Percentiles rank a stretch among this genome's conserved stretches.
These are phyloP conservation scores for Syncephalastrum racemosum DNA, from an alignment of 371 early-diverging fungal species.

Conservation along the genomic window DNA sequence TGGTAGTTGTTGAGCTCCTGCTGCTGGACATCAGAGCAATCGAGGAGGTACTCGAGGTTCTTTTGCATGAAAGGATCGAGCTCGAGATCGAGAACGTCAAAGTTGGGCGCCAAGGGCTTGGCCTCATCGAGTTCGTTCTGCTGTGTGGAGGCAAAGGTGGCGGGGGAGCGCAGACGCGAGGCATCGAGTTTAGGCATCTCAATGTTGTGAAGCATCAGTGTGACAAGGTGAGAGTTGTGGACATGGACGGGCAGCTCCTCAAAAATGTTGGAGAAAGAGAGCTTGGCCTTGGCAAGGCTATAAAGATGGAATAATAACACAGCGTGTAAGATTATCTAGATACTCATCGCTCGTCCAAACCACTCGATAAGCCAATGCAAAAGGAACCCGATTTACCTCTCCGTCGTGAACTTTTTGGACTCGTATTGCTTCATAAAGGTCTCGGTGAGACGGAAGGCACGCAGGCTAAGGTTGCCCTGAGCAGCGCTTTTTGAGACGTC, in stretches of 20 bases:
- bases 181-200: constrained; percentile 55
- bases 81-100: constrained; percentile 80
- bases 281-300: constrained; percentile 70
- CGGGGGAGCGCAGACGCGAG: constrained; percentile 43
- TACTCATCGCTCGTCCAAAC: background rate
- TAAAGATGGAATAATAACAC: background rate
- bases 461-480: constrained; percentile 84
- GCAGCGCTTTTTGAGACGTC: constrained; percentile 81
- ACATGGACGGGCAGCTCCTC: constrained; percentile 89
- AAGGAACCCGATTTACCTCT: constrained; percentile 45
- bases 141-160: constrained; percentile 45
- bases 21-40: constrained; percentile 87
- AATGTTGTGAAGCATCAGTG: constrained; percentile 80
- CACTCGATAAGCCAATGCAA: background rate
- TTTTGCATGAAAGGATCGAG: constrained; percentile 82
- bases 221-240: constrained; percentile 80
- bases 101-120: constrained; percentile 77
- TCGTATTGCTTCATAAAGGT: constrained; percentile 84
- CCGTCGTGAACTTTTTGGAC: constrained; percentile 85
- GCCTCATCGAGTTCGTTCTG: constrained; percentile 41
- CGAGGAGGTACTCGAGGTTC: constrained; percentile 85
- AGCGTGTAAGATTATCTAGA: background rate
- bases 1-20: constrained; percentile 92
- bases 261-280: constrained; percentile 85
- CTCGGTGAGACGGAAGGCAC: constrained; percentile 87